A percentile compares a stretch with the other conserved stretches of the same genome.
These are phyloP conservation scores for Phtheirospermum japonicum DNA, from an alignment of 257 asterid species.

Conservation along the genomic window DNA sequence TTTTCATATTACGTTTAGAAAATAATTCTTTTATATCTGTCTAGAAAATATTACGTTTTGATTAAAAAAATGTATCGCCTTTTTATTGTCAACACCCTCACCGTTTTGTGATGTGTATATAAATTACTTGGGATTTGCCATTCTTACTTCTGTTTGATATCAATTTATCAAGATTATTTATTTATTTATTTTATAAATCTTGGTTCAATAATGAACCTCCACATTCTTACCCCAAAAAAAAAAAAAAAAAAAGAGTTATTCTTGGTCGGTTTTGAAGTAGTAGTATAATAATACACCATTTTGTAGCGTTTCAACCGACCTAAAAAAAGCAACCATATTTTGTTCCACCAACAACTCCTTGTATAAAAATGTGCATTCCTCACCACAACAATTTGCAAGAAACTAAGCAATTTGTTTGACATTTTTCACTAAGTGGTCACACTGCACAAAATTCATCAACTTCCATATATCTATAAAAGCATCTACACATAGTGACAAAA, in stretches of 20 bases:
- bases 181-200: too few relatives aligned
- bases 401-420: slow-evolving; percentile 30
- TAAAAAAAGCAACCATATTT: slow-evolving; percentile 29
- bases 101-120: too few relatives aligned
- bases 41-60: too few relatives aligned
- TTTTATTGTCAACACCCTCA: too few relatives aligned
- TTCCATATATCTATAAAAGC: slow-evolving; percentile 39
- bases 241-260: slow-evolving; percentile 19
- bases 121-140: too few relatives aligned
- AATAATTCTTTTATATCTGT: too few relatives aligned
- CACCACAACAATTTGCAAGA: not conserved
- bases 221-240: slow-evolving; percentile 43
- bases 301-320: slow-evolving; percentile 35
- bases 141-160: too few relatives aligned
- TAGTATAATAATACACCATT: slow-evolving; percentile 33
- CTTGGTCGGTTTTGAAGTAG: slow-evolving; percentile 43
- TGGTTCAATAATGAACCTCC: not conserved
- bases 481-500: slow-evolving; percentile 36
- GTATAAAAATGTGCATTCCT: slow-evolving; percentile 33
- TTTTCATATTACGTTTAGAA: too few relatives aligned
- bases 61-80: too few relatives aligned
- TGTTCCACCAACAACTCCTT: slow-evolving; percentile 41
- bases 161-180: too few relatives aligned
- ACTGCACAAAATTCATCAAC: slow-evolving; percentile 27
- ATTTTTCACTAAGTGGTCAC: slow-evolving; percentile 35